Evolutionary conservation across 441 rosid species (phyloP).

Genomic region (Aquilaria agallochum): DNA sequence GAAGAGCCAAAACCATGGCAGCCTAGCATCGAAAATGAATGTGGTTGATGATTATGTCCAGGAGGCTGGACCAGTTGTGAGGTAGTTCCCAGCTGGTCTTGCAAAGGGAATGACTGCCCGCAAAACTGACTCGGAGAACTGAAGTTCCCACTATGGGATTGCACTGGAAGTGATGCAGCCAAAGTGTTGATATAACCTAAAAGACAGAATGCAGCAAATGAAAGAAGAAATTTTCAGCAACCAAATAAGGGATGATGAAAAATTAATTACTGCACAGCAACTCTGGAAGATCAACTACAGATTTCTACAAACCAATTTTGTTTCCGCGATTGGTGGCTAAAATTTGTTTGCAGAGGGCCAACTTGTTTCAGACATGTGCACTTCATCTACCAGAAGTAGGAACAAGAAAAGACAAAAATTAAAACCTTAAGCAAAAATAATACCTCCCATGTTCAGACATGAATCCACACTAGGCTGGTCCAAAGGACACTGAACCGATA

Average conservation of each 20-base stretch:
- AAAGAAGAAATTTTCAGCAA: conserved; percentile 5
- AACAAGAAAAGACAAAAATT: background rate
- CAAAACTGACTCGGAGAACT: conserved; percentile 45
- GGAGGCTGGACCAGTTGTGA: conserved; percentile 38
- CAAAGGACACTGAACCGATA: conserved; percentile 43
- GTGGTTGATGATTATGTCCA: conserved; percentile 32
- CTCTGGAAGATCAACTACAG: background rate
- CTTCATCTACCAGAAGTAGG: background rate
- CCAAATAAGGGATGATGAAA: background rate
- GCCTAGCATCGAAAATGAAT: conserved; percentile 28
- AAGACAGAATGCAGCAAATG: conserved; percentile 8
- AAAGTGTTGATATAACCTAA: conserved; percentile 53
- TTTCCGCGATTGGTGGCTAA: too few relatives aligned
- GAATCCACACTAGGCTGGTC: conserved; percentile 58
- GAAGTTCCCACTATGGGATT: conserved; percentile 44
- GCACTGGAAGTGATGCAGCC: conserved; percentile 40
- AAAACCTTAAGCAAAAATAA: conserved; percentile 49
- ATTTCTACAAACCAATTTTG: background rate
- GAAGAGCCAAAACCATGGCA: conserved; percentile 40
- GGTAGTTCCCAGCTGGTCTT: conserved; percentile 34
- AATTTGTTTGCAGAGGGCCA: too few relatives aligned
- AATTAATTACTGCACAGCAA: background rate
- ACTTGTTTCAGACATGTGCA: background rate
- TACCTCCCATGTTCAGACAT: conserved; percentile 33
- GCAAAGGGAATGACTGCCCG: conserved; percentile 34